These are phyloP conservation scores for Wickerhamomyces queroliae DNA, from an alignment of 805 yeast species.

Conservation along the genomic window DNA sequence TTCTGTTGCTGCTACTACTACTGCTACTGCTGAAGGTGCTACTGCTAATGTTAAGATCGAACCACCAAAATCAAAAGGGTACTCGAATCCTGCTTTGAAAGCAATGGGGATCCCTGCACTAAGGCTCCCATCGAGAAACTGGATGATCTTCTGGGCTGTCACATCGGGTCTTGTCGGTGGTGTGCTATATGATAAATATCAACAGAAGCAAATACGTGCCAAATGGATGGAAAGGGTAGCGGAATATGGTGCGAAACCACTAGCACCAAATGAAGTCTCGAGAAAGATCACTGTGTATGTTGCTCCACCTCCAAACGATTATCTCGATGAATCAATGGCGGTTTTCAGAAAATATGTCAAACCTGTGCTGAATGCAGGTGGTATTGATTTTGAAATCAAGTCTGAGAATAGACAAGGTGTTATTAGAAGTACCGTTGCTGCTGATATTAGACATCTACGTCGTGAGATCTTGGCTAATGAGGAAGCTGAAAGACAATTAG, in stretches of 20 bases:
- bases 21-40: slow-evolving; percentile 3
- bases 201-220: slow-evolving; percentile 60
- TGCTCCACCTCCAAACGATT: slow-evolving; percentile 97
- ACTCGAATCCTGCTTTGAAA: slow-evolving; percentile 71
- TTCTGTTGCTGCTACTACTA: slow-evolving; percentile 1
- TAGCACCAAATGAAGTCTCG: slow-evolving; percentile 48
- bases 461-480: slow-evolving; percentile 32
- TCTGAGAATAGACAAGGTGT: slow-evolving; percentile 86
- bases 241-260: slow-evolving; percentile 41
- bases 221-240: slow-evolving; percentile 61
- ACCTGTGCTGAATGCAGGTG: slow-evolving; percentile 80
- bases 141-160: slow-evolving; percentile 85
- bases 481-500: slow-evolving; percentile 14
- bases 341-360: slow-evolving; percentile 76
- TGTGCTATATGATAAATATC: slow-evolving; percentile 67
- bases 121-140: slow-evolving; percentile 83
- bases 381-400: slow-evolving; percentile 74
- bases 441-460: slow-evolving; percentile 68
- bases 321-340: slow-evolving; percentile 63
- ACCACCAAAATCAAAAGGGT: slow-evolving; percentile 29
- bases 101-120: slow-evolving; percentile 81
- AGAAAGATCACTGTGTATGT: slow-evolving; percentile 76
- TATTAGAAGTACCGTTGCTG: slow-evolving; percentile 76
- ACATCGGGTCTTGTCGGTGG: slow-evolving; percentile 68
- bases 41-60: slow-evolving; percentile 1